Base-by-base conservation (phyloP, 2,329 filamentous ascomycete genomes). In the Paecilomyces sp. region DNA sequence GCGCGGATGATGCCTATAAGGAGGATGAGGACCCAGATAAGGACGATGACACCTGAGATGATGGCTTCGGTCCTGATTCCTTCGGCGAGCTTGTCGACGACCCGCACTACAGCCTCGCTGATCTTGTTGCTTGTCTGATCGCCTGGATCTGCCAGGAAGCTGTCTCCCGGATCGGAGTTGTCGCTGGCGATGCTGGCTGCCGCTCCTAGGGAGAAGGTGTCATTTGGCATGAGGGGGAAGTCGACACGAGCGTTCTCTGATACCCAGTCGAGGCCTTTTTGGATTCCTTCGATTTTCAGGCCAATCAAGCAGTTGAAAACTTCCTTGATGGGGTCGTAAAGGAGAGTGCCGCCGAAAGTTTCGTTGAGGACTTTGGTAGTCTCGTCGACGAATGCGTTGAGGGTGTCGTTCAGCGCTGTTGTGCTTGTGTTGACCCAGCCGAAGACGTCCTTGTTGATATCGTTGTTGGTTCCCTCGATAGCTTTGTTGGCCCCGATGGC, bases 181-280 rank as follows among this genome's bases (percentile, higher is more conserved):
- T 76, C 75, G 57, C 76, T 72, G 60, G 77, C 74, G 54, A 84
- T 73, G 66, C 81, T 81, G 28, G 78, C 80, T 33, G 85, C 79
- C 59, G 92, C 90, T 51, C 92, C 92, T 57, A 88, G 78, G 60
- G 90, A 93, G 77, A 97, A 96, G 1, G 89, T 90, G 71, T 96
- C 83, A 67, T 90, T 88, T 28, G 85, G 81, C 62, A 97, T 86
- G 57, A 84, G 76, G 0, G 94, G 94, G 66, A 99, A 88, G 61
- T 85, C 80, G 66, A 99, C 83, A 62, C 94, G 85, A 3, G 94
- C 91, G 71, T 97, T 80, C 65, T 97, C 88, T 68, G 90, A 85
- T 11, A 96, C 89, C 93, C 93, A 99, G 0, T 90, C 96, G n/a
- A 97, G 82, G 12, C 89, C 94, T 70, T 89, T 88, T 73, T 97